phyloP scores from a whole-genome alignment of 768 basidiomycete species.

The Leccinellum albellum region DNA sequence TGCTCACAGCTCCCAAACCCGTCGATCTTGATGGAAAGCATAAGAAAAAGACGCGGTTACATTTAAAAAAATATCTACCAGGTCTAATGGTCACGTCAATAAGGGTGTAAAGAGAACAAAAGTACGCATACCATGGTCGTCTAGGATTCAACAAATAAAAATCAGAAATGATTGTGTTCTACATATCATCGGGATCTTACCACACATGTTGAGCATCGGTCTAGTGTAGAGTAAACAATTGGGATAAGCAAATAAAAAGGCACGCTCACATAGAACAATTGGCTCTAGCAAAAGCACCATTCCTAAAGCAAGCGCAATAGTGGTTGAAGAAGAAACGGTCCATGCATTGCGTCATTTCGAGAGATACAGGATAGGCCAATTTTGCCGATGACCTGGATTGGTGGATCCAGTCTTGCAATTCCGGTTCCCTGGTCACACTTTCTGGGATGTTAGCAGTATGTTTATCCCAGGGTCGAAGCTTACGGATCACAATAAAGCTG shows the following conservation, averaged over 20 bases:
- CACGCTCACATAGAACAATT: slow-evolving; percentile 79
- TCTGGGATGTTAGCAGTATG: not conserved
- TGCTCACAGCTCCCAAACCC: slow-evolving; percentile 78
- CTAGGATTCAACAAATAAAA: slow-evolving; percentile 31
- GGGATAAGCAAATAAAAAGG: not conserved
- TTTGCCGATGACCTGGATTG: slow-evolving; percentile 56
- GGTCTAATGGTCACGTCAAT: slow-evolving; percentile 33
- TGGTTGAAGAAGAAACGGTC: slow-evolving; percentile 91
- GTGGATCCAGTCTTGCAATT: slow-evolving; percentile 82
- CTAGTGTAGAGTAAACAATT: slow-evolving; percentile 34
- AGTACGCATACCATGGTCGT: slow-evolving; percentile 67
- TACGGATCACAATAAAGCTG: slow-evolving; percentile 86
- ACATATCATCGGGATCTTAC: slow-evolving; percentile 35
- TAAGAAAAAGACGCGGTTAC: not conserved
- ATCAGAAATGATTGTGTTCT: not conserved
- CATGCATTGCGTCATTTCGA: slow-evolving; percentile 70
- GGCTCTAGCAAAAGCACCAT: slow-evolving; percentile 86
- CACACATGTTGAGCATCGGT: slow-evolving; percentile 86
- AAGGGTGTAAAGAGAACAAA: not conserved
- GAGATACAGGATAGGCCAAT: slow-evolving; percentile 54
- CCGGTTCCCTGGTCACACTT: slow-evolving; percentile 82
- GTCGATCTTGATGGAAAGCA: slow-evolving; percentile 52
- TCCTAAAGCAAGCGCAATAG: slow-evolving; percentile 82
- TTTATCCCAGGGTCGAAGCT: slow-evolving; percentile 17
- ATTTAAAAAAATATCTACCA: slow-evolving; percentile 35